phyloP scores from a whole-genome alignment of 2,329 filamentous ascomycete genomes.

The Neoascochyta sp. region DNA sequence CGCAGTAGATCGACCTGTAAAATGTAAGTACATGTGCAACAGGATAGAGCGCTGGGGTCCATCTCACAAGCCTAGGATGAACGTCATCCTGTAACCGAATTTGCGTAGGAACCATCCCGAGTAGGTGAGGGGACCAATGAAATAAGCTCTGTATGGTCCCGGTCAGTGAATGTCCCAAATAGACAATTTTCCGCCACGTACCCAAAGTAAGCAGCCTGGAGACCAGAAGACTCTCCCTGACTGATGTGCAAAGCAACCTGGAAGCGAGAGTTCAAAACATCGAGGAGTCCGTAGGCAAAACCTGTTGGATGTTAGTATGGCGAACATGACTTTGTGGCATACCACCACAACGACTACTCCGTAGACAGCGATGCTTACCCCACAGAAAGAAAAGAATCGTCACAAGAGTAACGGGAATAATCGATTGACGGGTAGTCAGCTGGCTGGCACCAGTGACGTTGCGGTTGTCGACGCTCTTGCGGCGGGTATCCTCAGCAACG shows the following conservation, averaged over 20 bases:
- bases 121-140: constrained; percentile 52
- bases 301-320: too few relatives aligned
- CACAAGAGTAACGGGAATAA: constrained; percentile 48
- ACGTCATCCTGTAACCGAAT: constrained; percentile 76
- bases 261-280: constrained; percentile 46
- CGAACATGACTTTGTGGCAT: too few relatives aligned
- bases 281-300: constrained; percentile 46
- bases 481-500: constrained; percentile 27
- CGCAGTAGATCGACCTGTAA: constrained; percentile 64
- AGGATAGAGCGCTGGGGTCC: too few relatives aligned
- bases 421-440: constrained; percentile 45
- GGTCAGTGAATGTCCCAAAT: constrained; percentile 1
- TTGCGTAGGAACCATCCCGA: constrained; percentile 62
- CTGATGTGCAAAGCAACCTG: constrained; percentile 43
- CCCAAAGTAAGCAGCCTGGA: constrained; percentile 64
- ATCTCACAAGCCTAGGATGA: constrained; percentile 70
- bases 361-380: too few relatives aligned
- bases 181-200: too few relatives aligned
- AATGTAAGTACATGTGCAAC: too few relatives aligned
- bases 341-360: too few relatives aligned
- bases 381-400: constrained; percentile 52
- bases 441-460: constrained; percentile 36
- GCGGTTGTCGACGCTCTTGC: constrained; percentile 36
- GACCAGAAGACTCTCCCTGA: constrained; percentile 57
- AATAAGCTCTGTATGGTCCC: constrained; percentile 47